Evolutionary conservation across 129 eudicot species (phyloP).

Genomic region (Gnaphalium uliginosum): DNA sequence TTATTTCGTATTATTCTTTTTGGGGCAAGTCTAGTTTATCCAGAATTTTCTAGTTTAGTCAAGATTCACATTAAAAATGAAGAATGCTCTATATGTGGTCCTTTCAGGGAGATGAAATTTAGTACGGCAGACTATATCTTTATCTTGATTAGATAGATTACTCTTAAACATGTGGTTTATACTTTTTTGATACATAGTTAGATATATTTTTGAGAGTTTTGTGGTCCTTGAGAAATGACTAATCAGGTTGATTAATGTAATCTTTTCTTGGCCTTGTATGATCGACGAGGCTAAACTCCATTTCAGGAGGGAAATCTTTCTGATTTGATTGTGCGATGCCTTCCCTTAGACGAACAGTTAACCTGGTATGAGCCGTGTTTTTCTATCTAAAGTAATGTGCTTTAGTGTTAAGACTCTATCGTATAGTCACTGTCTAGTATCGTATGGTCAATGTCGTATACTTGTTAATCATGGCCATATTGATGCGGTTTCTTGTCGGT

Average conservation of each 20-base stretch:
- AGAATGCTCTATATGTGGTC: constrained; percentile 34
- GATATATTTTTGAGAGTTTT: constrained; percentile 11
- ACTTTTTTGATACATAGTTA: not conserved
- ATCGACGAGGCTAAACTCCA: constrained; percentile 25
- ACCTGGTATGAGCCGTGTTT: constrained; percentile 12
- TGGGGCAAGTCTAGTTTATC: not conserved
- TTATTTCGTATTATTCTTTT: not conserved
- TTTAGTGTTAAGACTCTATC: not conserved
- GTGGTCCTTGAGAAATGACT: constrained; percentile 25
- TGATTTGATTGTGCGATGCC: constrained; percentile 24
- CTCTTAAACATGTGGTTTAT: constrained; percentile 12
- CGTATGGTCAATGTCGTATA: constrained; percentile 12
- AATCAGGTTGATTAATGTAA: constrained; percentile 26
- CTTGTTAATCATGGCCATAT: constrained; percentile 15
- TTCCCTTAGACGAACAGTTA: constrained; percentile 17
- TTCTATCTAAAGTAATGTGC: constrained; percentile 34
- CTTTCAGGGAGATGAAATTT: constrained; percentile 16
- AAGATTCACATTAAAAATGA: constrained; percentile 20
- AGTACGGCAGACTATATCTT: not conserved
- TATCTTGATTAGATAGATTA: constrained; percentile 22
- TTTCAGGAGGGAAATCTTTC: constrained; percentile 25
- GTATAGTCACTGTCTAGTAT: constrained; percentile 30
- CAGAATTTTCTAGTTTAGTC: constrained; percentile 10
- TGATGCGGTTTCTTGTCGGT: constrained; percentile 19
- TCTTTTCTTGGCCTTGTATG: constrained; percentile 19